phyloP scores from a whole-genome alignment of 75 land plant species.

The Cryptomeria japonica region DNA sequence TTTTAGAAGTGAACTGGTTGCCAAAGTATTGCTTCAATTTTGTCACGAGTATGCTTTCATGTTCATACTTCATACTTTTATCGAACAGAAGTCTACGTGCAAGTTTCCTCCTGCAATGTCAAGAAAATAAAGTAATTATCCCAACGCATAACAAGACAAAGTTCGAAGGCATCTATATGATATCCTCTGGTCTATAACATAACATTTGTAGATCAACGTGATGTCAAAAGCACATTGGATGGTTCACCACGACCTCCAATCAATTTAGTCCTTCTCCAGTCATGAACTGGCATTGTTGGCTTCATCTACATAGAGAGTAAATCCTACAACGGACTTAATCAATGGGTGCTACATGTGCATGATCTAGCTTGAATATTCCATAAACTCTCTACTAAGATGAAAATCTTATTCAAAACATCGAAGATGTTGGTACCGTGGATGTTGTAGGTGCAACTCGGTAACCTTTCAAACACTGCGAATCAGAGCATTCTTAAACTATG shows the following conservation, averaged over 20 bases:
- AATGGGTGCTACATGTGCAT: background rate
- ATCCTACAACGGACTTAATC: too few species aligned
- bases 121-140: background rate
- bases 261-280: background rate
- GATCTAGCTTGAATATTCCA: background rate
- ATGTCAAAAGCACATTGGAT: too few species aligned
- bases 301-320: too few species aligned
- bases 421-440: background rate
- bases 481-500: too few species aligned
- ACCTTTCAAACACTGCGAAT: background rate
- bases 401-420: background rate
- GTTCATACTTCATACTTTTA: constrained; percentile 95
- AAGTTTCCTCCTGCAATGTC: constrained; percentile 78
- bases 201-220: too few species aligned
- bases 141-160: too few species aligned
- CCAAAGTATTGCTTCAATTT: constrained; percentile 97
- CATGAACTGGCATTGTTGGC: background rate
- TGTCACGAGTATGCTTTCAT: constrained; percentile 91
- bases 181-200: too few species aligned
- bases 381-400: background rate
- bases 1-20: constrained; percentile 95
- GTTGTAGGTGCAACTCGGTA: background rate
- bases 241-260: too few species aligned
- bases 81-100: too few species aligned
- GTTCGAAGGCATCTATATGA: too few species aligned